Base-by-base conservation (phyloP, 129 eudicot genomes). In the Flaveria sonorensis region DNA sequence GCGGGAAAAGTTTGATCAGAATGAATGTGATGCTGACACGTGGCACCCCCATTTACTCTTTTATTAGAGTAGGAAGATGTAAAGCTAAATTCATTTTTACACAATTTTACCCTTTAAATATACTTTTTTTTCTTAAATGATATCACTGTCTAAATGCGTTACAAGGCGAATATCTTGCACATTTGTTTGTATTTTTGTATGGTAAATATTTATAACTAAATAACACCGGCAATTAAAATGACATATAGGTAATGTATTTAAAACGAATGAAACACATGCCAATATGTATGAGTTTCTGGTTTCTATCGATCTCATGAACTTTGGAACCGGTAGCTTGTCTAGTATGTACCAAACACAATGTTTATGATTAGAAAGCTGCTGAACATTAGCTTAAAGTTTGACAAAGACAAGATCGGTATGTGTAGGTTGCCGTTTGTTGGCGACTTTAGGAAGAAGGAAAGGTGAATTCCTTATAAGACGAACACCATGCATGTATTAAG, bases 341-440 rank as follows among this genome's bases (percentile, higher is more conserved):
- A 71, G 83, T 61, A 62, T n/a, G 78, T 79, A 59, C 77, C 83
- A n/a, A 79, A 71, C 77, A 71, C 64, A 79, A 46, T 71, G 11
- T 60, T 59, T 48, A 60, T 16, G 63, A 79, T 60, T 71, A 18
- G 53, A 79, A 79, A 79, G 51, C 65, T 79, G 42, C 47, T 48
- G 20, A 59, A 71, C 82, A 71, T 50, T 30, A 20, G 66, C 26
- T 36, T n/a, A 61, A 30, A 52, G 2, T 40, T 45, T 46, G 63
- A 68, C 64, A 60, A 48, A 15, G 42, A 43, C 40, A 28, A 20
- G n/a, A 71, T 79, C 15, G 5, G 10, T 48, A 71, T 71, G 61
- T 21, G 36, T 10, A 62, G 71, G 28, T 47, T 51, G 43, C 48
- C 64, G 71, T 70, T 71, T 46, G 64, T 70, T 46, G 36, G 46